Percentiles rank a stretch among this genome's conserved stretches.
These are phyloP conservation scores for Bertia moriformis DNA, from an alignment of 2,329 filamentous ascomycete genomes.

Conservation along the genomic window DNA sequence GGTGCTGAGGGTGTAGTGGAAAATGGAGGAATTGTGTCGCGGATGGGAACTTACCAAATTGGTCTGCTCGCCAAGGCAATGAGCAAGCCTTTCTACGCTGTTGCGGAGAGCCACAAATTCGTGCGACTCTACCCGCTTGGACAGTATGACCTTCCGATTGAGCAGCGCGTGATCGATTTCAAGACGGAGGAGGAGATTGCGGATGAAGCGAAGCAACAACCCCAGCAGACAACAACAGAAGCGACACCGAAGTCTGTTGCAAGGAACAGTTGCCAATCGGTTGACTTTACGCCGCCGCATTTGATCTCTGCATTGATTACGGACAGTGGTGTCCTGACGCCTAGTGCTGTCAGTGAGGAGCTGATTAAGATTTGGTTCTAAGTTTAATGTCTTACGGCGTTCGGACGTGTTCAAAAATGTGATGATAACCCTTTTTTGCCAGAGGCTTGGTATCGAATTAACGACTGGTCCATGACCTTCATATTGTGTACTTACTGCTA, in stretches of 20 bases:
- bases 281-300: constrained; percentile 38
- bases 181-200: constrained; percentile 27
- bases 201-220: constrained; percentile 6
- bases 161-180: constrained; percentile 46
- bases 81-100: constrained; percentile 50
- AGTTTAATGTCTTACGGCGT: constrained; percentile 5
- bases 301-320: constrained; percentile 51
- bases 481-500: constrained; percentile 5
- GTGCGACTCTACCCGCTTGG: constrained; percentile 47
- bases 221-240: constrained; percentile 2
- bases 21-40: constrained; percentile 49
- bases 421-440: background rate
- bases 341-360: constrained; percentile 51
- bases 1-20: constrained; percentile 54
- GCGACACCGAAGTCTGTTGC: constrained; percentile 5
- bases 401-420: background rate
- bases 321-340: constrained; percentile 46
- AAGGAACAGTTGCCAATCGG: constrained; percentile 14
- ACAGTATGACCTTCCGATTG: constrained; percentile 46
- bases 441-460: no score
- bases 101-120: constrained; percentile 54
- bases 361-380: constrained; percentile 47
- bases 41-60: constrained; percentile 51
- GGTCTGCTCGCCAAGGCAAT: constrained; percentile 44
- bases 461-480: constrained; percentile 5